These are phyloP conservation scores for Prinsepia uniflora DNA, from an alignment of 306 rosid species.

Conservation along the genomic window DNA sequence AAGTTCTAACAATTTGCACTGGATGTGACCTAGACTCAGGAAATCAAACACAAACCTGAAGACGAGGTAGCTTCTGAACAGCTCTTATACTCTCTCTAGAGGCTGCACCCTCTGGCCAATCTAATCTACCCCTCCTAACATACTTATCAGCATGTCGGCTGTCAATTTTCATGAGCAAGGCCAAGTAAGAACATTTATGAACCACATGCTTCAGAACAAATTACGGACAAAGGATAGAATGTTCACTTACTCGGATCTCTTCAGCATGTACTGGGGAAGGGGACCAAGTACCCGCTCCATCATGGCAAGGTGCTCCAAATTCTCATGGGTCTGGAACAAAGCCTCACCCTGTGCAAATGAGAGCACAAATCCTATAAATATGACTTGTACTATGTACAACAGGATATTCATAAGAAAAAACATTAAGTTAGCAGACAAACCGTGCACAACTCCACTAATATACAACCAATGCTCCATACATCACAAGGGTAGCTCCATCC, in stretches of 20 bases:
- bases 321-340: conserved; percentile 91
- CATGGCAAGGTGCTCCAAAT: conserved; percentile 95
- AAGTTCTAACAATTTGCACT: neutral
- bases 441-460: conserved; percentile 86
- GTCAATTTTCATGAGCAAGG: neutral
- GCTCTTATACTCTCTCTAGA: conserved; percentile 90
- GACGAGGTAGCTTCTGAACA: conserved; percentile 73
- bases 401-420: neutral
- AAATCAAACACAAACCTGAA: conserved; percentile 50
- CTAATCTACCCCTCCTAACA: conserved; percentile 75
- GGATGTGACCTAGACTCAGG: neutral
- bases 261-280: conserved; percentile 60
- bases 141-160: conserved; percentile 92
- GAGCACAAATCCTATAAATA: neutral
- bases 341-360: conserved; percentile 71
- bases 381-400: too few relatives aligned
- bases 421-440: conserved; percentile 28
- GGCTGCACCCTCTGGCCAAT: conserved; percentile 91
- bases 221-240: too few relatives aligned
- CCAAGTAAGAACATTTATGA: neutral
- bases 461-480: conserved; percentile 96
- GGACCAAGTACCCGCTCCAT: conserved; percentile 92
- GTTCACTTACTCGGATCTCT: conserved; percentile 67
- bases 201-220: neutral
- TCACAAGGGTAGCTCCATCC: conserved; percentile 98